Evolutionary conservation across 257 asterid genomes (phyloP).

Genomic region (Ophiorrhiza pumila): DNA sequence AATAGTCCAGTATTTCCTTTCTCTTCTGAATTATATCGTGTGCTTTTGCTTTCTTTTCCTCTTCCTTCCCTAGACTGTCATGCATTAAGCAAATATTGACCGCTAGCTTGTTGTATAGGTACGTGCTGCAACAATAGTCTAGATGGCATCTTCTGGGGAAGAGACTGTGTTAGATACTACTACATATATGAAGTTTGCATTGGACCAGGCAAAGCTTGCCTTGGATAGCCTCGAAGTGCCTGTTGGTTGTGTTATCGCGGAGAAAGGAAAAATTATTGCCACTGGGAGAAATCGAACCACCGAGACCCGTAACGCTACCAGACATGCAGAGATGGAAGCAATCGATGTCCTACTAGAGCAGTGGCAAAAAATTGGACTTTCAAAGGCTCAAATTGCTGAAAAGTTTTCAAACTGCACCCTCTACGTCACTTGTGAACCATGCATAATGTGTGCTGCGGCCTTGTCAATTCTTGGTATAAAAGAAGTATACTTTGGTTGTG

Average conservation of each 20-base stretch:
- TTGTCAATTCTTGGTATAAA: slow-evolving; percentile 69
- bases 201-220: slow-evolving; percentile 76
- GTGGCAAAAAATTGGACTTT: slow-evolving; percentile 57
- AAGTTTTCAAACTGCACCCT: slow-evolving; percentile 66
- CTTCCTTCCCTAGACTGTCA: not conserved
- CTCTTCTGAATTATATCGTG: too few relatives aligned
- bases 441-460: slow-evolving; percentile 94
- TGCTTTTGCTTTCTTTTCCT: too few relatives aligned
- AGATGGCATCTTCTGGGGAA: slow-evolving; percentile 35
- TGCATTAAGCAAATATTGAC: not conserved
- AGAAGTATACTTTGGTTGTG: slow-evolving; percentile 81
- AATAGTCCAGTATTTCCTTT: too few relatives aligned
- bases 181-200: slow-evolving; percentile 66
- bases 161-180: slow-evolving; percentile 23
- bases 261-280: slow-evolving; percentile 66
- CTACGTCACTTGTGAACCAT: slow-evolving; percentile 93
- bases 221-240: slow-evolving; percentile 81
- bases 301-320: slow-evolving; percentile 81
- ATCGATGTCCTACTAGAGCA: slow-evolving; percentile 73
- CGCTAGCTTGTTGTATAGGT: not conserved
- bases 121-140: slow-evolving; percentile 10
- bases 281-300: slow-evolving; percentile 73
- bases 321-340: slow-evolving; percentile 99
- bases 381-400: slow-evolving; percentile 49
- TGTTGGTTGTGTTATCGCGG: slow-evolving; percentile 73